Percentiles rank a stretch among this genome's conserved stretches.
Evolutionary conservation across 306 rosid species (phyloP).

Genomic region (Casuarina cunninghamiana): DNA sequence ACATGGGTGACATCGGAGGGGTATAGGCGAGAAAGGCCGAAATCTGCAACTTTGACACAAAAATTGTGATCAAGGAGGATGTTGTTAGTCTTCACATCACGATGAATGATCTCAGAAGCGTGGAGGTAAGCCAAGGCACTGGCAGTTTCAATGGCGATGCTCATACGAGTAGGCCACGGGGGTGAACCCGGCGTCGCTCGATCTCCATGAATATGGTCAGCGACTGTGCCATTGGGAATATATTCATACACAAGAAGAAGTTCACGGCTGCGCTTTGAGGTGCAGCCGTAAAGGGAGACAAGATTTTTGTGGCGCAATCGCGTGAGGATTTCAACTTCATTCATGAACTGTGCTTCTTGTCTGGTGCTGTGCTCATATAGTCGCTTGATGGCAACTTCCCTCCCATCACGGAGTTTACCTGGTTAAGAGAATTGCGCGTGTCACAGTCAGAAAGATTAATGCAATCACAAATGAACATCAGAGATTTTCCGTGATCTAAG

Average conservation of each 20-base stretch:
- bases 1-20: slow-evolving; percentile 60
- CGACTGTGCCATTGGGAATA: slow-evolving; percentile 72
- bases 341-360: slow-evolving; percentile 56
- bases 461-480: no score
- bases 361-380: slow-evolving; percentile 55
- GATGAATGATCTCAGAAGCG: slow-evolving; percentile 67
- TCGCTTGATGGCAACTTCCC: slow-evolving; percentile 81
- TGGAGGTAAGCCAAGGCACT: slow-evolving; percentile 69
- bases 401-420: slow-evolving; percentile 70
- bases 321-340: slow-evolving; percentile 27
- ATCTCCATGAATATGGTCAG: slow-evolving; percentile 70
- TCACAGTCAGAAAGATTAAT: not conserved
- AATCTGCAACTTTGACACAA: slow-evolving; percentile 69
- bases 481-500: no score
- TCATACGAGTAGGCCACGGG: slow-evolving; percentile 59
- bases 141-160: slow-evolving; percentile 71
- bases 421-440: slow-evolving; percentile 17
- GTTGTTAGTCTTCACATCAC: slow-evolving; percentile 78
- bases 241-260: slow-evolving; percentile 17
- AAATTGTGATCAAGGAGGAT: slow-evolving; percentile 58
- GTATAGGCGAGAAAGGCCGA: slow-evolving; percentile 67
- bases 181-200: slow-evolving; percentile 32
- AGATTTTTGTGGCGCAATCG: slow-evolving; percentile 61
- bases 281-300: slow-evolving; percentile 75
- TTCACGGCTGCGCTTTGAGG: slow-evolving; percentile 58